Conservation (phyloP, 2,329 filamentous ascomycete genomes). For the Ceratocystis eucalypticola region DNA sequence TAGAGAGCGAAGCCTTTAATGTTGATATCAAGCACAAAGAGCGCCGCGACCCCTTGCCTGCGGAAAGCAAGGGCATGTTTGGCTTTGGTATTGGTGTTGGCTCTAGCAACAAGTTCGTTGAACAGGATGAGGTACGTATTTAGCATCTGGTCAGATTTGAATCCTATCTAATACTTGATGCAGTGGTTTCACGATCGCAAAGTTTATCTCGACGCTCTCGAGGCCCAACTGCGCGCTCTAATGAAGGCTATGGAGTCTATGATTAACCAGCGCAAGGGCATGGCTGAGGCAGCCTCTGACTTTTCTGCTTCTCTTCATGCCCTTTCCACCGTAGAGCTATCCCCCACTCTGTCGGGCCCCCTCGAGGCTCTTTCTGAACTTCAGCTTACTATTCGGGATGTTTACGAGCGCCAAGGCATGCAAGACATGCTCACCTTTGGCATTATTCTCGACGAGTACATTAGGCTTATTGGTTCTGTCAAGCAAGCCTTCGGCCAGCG, state of each 20-base stretch:
- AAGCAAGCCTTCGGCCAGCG: slow-evolving; percentile 87
- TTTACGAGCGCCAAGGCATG: slow-evolving; percentile 93
- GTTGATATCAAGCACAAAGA: slow-evolving; percentile 97
- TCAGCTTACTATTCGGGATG: slow-evolving; percentile 82
- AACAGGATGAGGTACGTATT: slow-evolving; percentile 76
- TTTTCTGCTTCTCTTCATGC: slow-evolving; percentile 89
- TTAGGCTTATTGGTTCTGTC: slow-evolving; percentile 84
- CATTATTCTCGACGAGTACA: slow-evolving; percentile 97
- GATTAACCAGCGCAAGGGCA: slow-evolving; percentile 78
- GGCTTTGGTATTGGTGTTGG: slow-evolving; percentile 64
- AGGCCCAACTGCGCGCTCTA: slow-evolving; percentile 77
- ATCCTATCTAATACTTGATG: slow-evolving; percentile 18
- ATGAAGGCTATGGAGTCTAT: slow-evolving; percentile 91
- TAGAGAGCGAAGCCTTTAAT: slow-evolving; percentile 93
- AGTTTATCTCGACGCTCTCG: slow-evolving; percentile 85
- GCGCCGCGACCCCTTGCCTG: slow-evolving; percentile 69
- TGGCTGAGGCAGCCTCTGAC: slow-evolving; percentile 85
- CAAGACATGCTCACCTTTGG: slow-evolving; percentile 93
- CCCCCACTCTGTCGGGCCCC: slow-evolving; percentile 72
- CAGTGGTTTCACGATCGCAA: slow-evolving; percentile 97
- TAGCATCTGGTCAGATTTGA: not conserved
- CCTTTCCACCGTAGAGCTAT: slow-evolving; percentile 83
- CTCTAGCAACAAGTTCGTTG: slow-evolving; percentile 75
- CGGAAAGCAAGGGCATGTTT: slow-evolving; percentile 87
- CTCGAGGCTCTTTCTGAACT: slow-evolving; percentile 85